Evolutionary conservation across 108 stramenopile species (phyloP).

Genomic region (Fragilariopsis cylindrus): DNA sequence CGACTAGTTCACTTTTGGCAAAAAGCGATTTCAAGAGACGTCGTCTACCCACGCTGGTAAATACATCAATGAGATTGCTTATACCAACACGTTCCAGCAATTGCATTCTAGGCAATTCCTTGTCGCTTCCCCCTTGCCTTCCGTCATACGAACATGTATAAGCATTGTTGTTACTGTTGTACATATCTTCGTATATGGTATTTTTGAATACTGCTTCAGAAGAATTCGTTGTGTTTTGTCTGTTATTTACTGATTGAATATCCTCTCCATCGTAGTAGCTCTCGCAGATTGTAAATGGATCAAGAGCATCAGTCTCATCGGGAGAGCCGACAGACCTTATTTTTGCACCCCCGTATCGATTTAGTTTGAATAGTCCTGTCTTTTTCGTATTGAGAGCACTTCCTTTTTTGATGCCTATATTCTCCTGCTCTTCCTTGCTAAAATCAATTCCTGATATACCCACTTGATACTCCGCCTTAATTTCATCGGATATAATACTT

Average conservation of each 20-base stretch:
- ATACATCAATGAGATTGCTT: constrained; percentile 71
- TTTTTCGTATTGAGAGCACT: neutral
- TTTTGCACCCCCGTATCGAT: constrained; percentile 61
- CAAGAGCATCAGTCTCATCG: constrained; percentile 47
- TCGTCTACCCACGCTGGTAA: constrained; percentile 51
- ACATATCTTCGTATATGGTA: constrained; percentile 30
- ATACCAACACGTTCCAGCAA: constrained; percentile 79
- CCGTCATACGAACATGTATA: constrained; percentile 52
- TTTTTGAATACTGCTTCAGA: neutral
- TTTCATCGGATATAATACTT: constrained; percentile 1
- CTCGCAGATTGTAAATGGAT: constrained; percentile 62
- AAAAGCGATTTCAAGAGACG: constrained; percentile 53
- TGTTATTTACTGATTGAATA: neutral
- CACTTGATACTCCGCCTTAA: neutral
- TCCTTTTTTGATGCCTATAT: neutral
- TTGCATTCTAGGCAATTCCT: constrained; percentile 36
- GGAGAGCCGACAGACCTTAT: constrained; percentile 50
- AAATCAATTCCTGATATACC: neutral
- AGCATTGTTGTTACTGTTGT: constrained; percentile 26
- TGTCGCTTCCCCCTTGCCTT: neutral
- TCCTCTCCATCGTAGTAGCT: constrained; percentile 16
- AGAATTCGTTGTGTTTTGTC: constrained; percentile 2
- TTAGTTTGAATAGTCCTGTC: constrained; percentile 28
- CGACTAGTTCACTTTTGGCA: constrained; percentile 62
- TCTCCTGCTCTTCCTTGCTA: neutral